Conservation (phyloP, 352 stramenopile species). For the Blastocystis sp. region DNA sequence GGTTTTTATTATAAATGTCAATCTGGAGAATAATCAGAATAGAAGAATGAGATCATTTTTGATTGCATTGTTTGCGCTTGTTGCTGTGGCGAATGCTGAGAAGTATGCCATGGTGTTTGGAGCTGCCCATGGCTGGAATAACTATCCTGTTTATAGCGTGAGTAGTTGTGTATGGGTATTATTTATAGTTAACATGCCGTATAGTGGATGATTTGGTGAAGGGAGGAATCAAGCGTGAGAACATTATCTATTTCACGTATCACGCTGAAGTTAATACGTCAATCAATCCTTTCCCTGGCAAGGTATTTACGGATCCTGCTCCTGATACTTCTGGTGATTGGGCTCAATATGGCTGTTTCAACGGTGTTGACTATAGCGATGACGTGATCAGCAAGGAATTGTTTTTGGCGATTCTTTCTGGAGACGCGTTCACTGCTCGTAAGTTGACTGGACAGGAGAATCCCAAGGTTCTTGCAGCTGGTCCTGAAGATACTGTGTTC, state of each 20-base stretch:
- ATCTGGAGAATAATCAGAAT: too few species aligned
- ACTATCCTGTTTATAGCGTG: constrained; percentile 36
- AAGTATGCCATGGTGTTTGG: constrained; percentile 30
- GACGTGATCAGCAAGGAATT: neutral
- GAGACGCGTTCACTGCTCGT: neutral
- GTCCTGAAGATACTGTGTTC: constrained; percentile 36
- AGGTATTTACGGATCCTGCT: constrained; percentile 16
- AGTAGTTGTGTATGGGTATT: neutral
- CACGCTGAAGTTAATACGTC: neutral
- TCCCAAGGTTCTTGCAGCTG: neutral
- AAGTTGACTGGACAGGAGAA: constrained; percentile 33
- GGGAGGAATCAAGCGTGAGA: constrained; percentile 14
- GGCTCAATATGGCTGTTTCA: neutral
- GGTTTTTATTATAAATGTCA: too few species aligned
- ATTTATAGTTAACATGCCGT: constrained; percentile 11
- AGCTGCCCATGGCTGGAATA: neutral
- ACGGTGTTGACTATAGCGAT: constrained; percentile 20
- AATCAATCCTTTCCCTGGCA: neutral
- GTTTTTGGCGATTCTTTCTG: constrained; percentile 14
- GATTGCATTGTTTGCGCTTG: too few species aligned
- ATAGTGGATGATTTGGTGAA: neutral
- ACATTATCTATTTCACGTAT: constrained; percentile 19
- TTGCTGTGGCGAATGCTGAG: neutral
- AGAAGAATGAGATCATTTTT: too few species aligned
- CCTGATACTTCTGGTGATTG: neutral